Conservation (phyloP, 2,329 filamentous ascomycete species). For the Curvularia verruculosa region DNA sequence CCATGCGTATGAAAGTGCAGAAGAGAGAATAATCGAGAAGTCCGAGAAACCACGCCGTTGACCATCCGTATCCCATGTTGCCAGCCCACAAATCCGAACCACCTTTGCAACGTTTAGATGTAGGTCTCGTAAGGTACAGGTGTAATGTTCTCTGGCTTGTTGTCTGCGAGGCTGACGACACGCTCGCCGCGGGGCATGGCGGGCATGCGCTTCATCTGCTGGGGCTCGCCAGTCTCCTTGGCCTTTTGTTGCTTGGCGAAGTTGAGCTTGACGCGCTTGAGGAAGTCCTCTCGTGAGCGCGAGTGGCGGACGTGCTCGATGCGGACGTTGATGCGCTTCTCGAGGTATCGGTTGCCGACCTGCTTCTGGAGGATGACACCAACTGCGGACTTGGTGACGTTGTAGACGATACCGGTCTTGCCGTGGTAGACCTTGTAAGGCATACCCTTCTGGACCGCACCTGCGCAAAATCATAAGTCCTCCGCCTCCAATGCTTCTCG, state of each 20-base stretch:
- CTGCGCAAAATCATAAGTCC: constrained; percentile 34
- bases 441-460: constrained; percentile 66
- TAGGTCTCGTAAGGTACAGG: constrained; percentile 97
- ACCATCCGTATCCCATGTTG: constrained; percentile 49
- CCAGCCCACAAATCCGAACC: constrained; percentile 32
- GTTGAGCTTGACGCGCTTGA: constrained; percentile 95
- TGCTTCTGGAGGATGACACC: constrained; percentile 98
- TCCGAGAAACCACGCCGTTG: constrained; percentile 50
- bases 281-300: constrained; percentile 95
- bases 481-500: constrained; percentile 10
- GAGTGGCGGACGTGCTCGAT: constrained; percentile 96
- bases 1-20: constrained; percentile 50
- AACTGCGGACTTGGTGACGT: constrained; percentile 97
- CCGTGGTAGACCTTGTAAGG: constrained; percentile 99
- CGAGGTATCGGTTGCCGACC: constrained; percentile 98
- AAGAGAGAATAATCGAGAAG: constrained; percentile 47
- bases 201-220: constrained; percentile 93
- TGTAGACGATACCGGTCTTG: constrained; percentile 94
- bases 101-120: constrained; percentile 69
- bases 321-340: constrained; percentile 99
- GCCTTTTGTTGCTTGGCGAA: constrained; percentile 90
- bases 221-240: constrained; percentile 83
- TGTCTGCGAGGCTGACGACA: constrained; percentile 80
- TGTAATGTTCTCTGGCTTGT: constrained; percentile 87
- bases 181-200: constrained; percentile 77